Evolutionary conservation across 768 basidiomycete species (phyloP).

Genomic region (Mycena olivaceomarginata): DNA sequence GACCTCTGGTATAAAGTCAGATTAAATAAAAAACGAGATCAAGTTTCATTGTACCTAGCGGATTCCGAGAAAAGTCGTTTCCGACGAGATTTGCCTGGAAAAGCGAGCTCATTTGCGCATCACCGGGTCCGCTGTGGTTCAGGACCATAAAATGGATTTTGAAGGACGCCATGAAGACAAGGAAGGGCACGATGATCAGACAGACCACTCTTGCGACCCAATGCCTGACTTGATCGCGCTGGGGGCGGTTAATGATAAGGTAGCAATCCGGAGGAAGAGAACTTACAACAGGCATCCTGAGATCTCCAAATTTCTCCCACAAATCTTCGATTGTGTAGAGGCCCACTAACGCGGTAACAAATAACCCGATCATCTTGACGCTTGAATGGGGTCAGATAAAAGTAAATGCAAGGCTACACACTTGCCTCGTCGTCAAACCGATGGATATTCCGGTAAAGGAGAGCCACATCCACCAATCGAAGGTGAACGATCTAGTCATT

Average conservation of each 20-base stretch:
- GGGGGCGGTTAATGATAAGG: slow-evolving; percentile 31
- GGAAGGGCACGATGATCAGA: slow-evolving; percentile 91
- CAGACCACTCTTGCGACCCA: slow-evolving; percentile 92
- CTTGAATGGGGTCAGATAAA: slow-evolving; percentile 60
- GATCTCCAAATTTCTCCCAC: slow-evolving; percentile 98
- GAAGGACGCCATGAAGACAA: slow-evolving; percentile 96
- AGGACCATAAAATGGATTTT: slow-evolving; percentile 97
- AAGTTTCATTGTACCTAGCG: slow-evolving; percentile 75
- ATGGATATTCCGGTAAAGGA: slow-evolving; percentile 95
- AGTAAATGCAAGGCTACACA: slow-evolving; percentile 7
- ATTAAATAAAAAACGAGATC: not conserved
- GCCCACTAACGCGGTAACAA: slow-evolving; percentile 96
- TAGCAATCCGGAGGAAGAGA: not conserved
- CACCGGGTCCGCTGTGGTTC: slow-evolving; percentile 96
- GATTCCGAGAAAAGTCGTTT: slow-evolving; percentile 94
- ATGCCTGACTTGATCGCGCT: slow-evolving; percentile 93
- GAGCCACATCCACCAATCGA: slow-evolving; percentile 99
- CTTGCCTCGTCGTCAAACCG: slow-evolving; percentile 93
- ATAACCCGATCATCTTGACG: slow-evolving; percentile 97
- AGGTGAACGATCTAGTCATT: slow-evolving; percentile 85
- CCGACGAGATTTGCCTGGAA: slow-evolving; percentile 98
- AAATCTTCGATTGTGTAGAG: slow-evolving; percentile 98
- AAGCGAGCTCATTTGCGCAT: slow-evolving; percentile 98
- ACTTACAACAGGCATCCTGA: slow-evolving; percentile 92
- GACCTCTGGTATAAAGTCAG: slow-evolving; percentile 72